Conservation (phyloP, 257 asterid species). For the Fraxinus quadrangulata region DNA sequence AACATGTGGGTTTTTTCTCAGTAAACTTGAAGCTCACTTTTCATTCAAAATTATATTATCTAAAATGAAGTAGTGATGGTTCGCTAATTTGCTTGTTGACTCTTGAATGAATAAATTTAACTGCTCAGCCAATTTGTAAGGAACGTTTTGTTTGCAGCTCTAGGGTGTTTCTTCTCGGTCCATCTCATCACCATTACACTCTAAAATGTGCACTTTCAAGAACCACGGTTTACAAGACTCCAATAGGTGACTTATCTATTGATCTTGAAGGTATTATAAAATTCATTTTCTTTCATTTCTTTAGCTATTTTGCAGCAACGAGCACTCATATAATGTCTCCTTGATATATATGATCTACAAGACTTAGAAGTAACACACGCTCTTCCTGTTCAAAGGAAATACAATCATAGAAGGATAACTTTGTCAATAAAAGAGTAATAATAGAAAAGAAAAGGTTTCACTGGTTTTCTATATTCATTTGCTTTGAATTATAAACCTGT, state of each 20-base stretch:
- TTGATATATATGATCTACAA: neutral
- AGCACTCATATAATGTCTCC: neutral
- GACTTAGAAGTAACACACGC: neutral
- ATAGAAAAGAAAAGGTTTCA: neutral
- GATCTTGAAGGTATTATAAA: constrained; percentile 76
- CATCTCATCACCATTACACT: constrained; percentile 95
- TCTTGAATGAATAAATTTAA: constrained; percentile 6
- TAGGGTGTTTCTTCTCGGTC: constrained; percentile 95
- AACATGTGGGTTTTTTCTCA: constrained; percentile 50
- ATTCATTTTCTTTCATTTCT: constrained; percentile 13
- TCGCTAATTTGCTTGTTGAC: neutral
- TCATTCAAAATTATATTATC: neutral
- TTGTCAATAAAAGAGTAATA: neutral
- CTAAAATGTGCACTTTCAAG: constrained; percentile 87
- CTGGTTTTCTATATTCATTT: constrained; percentile 3
- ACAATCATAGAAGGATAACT: neutral
- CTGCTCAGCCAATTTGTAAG: constrained; percentile 3
- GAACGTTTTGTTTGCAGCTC: constrained; percentile 52
- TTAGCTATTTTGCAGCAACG: neutral
- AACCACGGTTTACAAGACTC: constrained; percentile 84
- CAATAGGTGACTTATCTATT: constrained; percentile 87
- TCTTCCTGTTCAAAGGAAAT: neutral
- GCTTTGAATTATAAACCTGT: neutral
- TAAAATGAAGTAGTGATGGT: neutral
- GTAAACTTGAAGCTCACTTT: constrained; percentile 1